Percentiles rank a stretch among this genome's conserved stretches.
Evolutionary conservation across 768 basidiomycete species (phyloP).

Genomic region (Multifurca ochricompacta): DNA sequence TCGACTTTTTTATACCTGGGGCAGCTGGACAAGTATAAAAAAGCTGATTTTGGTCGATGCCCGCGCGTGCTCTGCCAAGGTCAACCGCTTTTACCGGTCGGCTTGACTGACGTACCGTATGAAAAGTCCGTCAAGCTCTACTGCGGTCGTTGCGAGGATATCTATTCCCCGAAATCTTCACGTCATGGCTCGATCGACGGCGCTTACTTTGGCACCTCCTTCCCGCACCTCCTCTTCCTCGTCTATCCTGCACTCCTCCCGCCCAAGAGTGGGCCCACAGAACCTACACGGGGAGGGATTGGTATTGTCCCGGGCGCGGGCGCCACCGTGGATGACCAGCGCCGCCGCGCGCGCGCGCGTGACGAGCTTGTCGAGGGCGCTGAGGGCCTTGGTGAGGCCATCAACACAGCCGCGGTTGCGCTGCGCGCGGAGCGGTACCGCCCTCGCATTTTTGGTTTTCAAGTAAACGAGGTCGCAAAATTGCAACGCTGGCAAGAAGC

Average conservation of each 20-base stretch:
- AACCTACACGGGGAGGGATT: constrained; percentile 25
- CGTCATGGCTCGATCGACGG: constrained; percentile 97
- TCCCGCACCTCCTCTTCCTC: constrained; percentile 95
- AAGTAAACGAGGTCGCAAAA: constrained; percentile 88
- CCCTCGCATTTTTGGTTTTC: constrained; percentile 95
- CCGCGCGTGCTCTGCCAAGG: constrained; percentile 93
- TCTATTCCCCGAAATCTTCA: constrained; percentile 96
- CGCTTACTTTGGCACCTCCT: constrained; percentile 97
- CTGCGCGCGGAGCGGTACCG: constrained; percentile 87
- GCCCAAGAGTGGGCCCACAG: constrained; percentile 56
- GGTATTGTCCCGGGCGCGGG: constrained; percentile 23
- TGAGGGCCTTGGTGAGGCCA: constrained; percentile 51
- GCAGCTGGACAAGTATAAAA: constrained; percentile 94
- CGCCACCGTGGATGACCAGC: constrained; percentile 27
- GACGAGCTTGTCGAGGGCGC: constrained; percentile 45
- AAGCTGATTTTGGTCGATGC: constrained; percentile 96
- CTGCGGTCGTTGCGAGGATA: constrained; percentile 97
- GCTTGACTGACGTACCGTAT: constrained; percentile 94
- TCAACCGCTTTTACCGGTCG: constrained; percentile 94
- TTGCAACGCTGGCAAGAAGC: constrained; percentile 96
- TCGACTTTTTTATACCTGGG: no score
- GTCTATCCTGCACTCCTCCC: constrained; percentile 93
- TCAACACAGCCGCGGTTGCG: constrained; percentile 76
- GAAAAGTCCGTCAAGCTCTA: constrained; percentile 99
- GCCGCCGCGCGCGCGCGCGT: constrained; percentile 23